A percentile compares a stretch with the other conserved stretches of the same genome.
Conservation (phyloP, 2,329 filamentous ascomycete species). For the Ophidiomyces ophidiicola region DNA sequence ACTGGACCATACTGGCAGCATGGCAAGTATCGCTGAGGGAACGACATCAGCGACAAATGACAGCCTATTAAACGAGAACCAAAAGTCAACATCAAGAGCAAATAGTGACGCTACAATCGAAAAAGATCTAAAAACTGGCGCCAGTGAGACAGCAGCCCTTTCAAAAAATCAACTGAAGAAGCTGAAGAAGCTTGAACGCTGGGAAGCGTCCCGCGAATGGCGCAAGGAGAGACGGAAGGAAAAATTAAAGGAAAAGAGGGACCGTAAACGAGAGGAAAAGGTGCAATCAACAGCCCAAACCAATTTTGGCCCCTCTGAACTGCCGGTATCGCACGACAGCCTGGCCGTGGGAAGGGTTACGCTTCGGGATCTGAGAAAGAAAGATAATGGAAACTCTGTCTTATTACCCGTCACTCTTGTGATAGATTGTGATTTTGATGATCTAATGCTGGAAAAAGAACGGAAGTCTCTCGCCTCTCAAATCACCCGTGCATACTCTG, state of each 20-base stretch:
- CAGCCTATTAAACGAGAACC: background rate
- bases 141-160: constrained; percentile 29
- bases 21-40: constrained; percentile 13
- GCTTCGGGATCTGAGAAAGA: constrained; percentile 17
- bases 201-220: constrained; percentile 57
- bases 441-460: constrained; percentile 79
- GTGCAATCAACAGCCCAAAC: constrained; percentile 25
- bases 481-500: constrained; percentile 77
- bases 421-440: constrained; percentile 84
- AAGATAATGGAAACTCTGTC: constrained; percentile 28
- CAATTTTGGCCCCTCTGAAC: constrained; percentile 16
- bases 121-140: background rate
- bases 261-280: constrained; percentile 35
- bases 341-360: constrained; percentile 18
- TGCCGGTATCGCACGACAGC: constrained; percentile 14
- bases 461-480: constrained; percentile 70
- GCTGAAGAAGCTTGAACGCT: constrained; percentile 55
- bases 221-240: constrained; percentile 49
- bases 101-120: constrained; percentile 9
- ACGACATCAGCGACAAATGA: background rate
- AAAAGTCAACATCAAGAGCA: background rate
- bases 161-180: constrained; percentile 86
- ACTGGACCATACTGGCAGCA: constrained; percentile 29
- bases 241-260: constrained; percentile 42
- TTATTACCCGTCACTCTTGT: constrained; percentile 68